Conservation (phyloP, 2,329 filamentous ascomycete species). For the Aspergillus sp. region DNA sequence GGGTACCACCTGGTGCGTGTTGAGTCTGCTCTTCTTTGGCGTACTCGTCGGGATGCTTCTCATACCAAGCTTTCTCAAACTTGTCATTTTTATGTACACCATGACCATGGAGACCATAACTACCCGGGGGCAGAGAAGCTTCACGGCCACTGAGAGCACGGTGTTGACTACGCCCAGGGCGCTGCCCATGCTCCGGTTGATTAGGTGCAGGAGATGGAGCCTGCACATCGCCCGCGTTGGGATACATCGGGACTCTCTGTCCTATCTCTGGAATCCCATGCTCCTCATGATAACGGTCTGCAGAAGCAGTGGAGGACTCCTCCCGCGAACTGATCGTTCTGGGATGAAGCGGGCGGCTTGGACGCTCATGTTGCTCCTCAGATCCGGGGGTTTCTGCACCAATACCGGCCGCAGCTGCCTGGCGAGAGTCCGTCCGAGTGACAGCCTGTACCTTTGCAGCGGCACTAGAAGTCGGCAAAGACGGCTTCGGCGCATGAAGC, state of each 20-base stretch:
- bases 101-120: conserved; percentile 88
- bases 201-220: conserved; percentile 74
- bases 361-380: conserved; percentile 45
- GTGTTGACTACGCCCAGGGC: conserved; percentile 52
- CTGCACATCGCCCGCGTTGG: conserved; percentile 88
- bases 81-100: conserved; percentile 68
- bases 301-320: conserved; percentile 40
- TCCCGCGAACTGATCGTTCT: conserved; percentile 54
- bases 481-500: conserved; percentile 82
- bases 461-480: conserved; percentile 70
- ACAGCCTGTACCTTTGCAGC: conserved; percentile 77
- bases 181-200: conserved; percentile 40
- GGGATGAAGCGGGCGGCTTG: conserved; percentile 53
- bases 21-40: conserved; percentile 65
- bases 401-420: conserved; percentile 77
- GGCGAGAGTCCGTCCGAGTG: conserved; percentile 84
- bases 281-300: conserved; percentile 58
- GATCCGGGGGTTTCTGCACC: conserved; percentile 48
- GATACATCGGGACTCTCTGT: conserved; percentile 87
- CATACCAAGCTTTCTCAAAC: conserved; percentile 85
- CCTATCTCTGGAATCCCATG: conserved; percentile 90
- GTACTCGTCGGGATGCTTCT: conserved; percentile 78
- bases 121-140: conserved; percentile 70
- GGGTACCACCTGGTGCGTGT: conserved; percentile 53
- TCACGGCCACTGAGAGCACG: conserved; percentile 68